A percentile compares a stretch with the other conserved stretches of the same genome.
phyloP scores from a whole-genome alignment of 2,329 filamentous ascomycete genomes.

The Phialocephala subalpina region DNA sequence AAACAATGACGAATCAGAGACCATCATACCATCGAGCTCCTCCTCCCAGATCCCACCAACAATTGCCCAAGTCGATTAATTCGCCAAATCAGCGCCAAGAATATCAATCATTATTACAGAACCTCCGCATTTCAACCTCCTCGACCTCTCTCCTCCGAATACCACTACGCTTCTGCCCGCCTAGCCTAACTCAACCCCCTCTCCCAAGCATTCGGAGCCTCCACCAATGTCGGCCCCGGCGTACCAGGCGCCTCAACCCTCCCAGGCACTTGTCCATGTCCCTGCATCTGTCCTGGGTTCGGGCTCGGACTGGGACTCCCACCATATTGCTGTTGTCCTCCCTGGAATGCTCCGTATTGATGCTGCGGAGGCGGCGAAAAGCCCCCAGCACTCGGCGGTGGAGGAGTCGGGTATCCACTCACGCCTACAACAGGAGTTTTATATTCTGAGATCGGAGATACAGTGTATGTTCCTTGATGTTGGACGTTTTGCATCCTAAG shows the following conservation, averaged over 20 bases:
- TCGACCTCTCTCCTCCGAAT: no score
- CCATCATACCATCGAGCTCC: no score
- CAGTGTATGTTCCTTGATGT: background rate
- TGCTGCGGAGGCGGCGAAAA: background rate
- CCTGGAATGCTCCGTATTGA: background rate
- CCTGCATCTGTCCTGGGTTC: background rate
- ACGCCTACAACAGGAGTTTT: constrained; percentile 20
- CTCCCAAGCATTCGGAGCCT: constrained; percentile 21
- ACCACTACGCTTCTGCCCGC: background rate
- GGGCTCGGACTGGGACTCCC: constrained; percentile 2
- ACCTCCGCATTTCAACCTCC: background rate
- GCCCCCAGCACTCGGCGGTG: background rate
- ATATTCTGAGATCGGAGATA: constrained; percentile 14
- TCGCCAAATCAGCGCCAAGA: no score
- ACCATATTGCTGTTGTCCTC: background rate
- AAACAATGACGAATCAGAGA: no score
- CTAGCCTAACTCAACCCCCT: constrained; percentile 4
- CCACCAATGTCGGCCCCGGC: background rate
- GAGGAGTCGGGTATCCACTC: constrained; percentile 10
- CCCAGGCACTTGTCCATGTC: background rate
- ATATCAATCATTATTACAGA: background rate
- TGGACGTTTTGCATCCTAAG: background rate
- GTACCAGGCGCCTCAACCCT: background rate
- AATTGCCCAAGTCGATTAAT: background rate
- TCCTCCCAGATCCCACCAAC: background rate